A percentile compares a stretch with the other conserved stretches of the same genome.
Conservation (phyloP, 108 stramenopile species). For the Cyclotella distinguenda region DNA sequence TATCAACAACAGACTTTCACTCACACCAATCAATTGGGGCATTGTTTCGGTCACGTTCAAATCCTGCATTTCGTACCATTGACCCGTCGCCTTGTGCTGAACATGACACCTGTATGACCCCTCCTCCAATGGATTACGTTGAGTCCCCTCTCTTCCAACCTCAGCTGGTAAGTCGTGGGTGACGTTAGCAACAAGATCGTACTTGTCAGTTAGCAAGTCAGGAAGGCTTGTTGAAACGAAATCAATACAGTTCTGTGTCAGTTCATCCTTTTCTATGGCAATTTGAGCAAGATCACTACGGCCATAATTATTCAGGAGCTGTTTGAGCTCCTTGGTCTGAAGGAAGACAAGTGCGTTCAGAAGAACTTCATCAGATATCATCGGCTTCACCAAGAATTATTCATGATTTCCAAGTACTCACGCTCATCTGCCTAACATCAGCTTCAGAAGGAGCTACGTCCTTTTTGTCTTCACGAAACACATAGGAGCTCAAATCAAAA, state of each 20-base stretch:
- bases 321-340: conserved; percentile 73
- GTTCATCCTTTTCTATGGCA: conserved; percentile 71
- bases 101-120: conserved; percentile 93
- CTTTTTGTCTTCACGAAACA: conserved; percentile 46
- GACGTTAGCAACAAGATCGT: conserved; percentile 95
- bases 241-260: conserved; percentile 67
- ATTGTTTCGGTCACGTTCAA: conserved; percentile 92
- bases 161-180: conserved; percentile 87
- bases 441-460: conserved; percentile 63
- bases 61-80: conserved; percentile 99
- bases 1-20: conserved; percentile 92
- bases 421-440: conserved; percentile 72
- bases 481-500: conserved; percentile 85
- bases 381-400: not conserved
- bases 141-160: conserved; percentile 76
- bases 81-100: conserved; percentile 78
- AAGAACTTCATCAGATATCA: not conserved
- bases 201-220: conserved; percentile 83
- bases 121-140: conserved; percentile 77
- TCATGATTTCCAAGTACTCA: conserved; percentile 34
- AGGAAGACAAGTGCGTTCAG: conserved; percentile 1
- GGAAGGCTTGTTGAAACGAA: conserved; percentile 74
- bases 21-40: conserved; percentile 95
- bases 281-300: conserved; percentile 49
- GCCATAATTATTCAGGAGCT: conserved; percentile 64